A percentile compares a stretch with the other conserved stretches of the same genome.
Evolutionary conservation across 805 yeast species (phyloP).

Genomic region (Wickerhamomyces queroliae): DNA sequence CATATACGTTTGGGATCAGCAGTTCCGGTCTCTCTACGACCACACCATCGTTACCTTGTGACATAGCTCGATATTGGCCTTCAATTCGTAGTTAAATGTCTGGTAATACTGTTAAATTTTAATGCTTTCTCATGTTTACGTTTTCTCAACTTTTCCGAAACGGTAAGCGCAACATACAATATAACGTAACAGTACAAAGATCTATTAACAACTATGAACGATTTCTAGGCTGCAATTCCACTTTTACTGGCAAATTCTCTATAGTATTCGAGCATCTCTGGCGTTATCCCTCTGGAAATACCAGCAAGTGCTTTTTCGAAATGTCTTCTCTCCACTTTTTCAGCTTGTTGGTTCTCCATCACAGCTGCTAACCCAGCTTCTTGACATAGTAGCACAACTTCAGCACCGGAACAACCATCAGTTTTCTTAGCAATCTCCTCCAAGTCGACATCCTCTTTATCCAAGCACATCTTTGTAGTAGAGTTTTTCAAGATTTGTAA

Average conservation of each 20-base stretch:
- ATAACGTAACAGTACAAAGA: no score
- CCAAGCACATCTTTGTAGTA: slow-evolving; percentile 57
- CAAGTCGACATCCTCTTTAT: slow-evolving; percentile 39
- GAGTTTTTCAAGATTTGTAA: slow-evolving; percentile 69
- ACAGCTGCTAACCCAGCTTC: slow-evolving; percentile 96
- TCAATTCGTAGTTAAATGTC: neutral
- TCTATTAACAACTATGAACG: neutral
- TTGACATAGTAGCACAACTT: slow-evolving; percentile 84
- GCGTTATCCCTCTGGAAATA: slow-evolving; percentile 74
- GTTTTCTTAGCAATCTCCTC: slow-evolving; percentile 53
- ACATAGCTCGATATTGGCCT: neutral
- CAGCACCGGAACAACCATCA: slow-evolving; percentile 96
- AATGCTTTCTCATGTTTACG: no score
- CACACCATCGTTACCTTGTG: neutral
- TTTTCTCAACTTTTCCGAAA: no score
- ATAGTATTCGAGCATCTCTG: slow-evolving; percentile 79
- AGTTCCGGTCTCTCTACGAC: slow-evolving; percentile 12
- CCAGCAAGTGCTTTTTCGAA: slow-evolving; percentile 65
- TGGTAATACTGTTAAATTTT: no score
- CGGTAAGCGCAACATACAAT: no score
- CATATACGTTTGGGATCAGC: slow-evolving; percentile 19
- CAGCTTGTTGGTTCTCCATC: slow-evolving; percentile 62
- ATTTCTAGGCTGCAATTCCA: slow-evolving; percentile 24
- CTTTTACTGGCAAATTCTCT: slow-evolving; percentile 38
- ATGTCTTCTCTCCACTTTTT: slow-evolving; percentile 53